These are phyloP conservation scores for Olyra latifolia DNA, from an alignment of 176 grass and related monocot genomes.

Conservation along the genomic window DNA sequence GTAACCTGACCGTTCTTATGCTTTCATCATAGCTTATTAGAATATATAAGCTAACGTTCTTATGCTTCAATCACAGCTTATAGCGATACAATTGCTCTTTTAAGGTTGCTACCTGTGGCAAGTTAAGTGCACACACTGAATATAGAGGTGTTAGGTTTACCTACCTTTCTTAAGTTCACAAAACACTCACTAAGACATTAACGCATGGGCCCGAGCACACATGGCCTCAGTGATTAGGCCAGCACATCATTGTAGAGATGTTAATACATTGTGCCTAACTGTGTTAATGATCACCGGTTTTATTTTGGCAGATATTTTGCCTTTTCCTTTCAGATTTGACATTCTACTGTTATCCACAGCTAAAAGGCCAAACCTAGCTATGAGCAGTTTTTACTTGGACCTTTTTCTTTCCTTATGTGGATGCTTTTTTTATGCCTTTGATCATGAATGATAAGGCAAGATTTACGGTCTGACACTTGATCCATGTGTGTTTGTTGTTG, in stretches of 20 bases:
- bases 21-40: conserved; percentile 17
- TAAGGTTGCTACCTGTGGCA: conserved; percentile 18
- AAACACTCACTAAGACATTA: conserved; percentile 25
- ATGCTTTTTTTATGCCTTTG: conserved; percentile 1
- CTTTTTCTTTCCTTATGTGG: not conserved
- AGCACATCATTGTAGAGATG: conserved; percentile 15
- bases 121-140: conserved; percentile 21
- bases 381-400: not conserved
- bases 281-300: not conserved
- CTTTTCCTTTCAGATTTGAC: not conserved
- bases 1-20: conserved; percentile 9
- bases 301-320: not conserved
- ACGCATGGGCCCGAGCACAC: conserved; percentile 37
- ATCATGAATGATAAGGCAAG: not conserved
- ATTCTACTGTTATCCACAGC: conserved; percentile 5
- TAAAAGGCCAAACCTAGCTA: not conserved
- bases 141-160: conserved; percentile 38
- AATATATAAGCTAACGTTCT: conserved; percentile 14
- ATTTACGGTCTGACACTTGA: conserved; percentile 26
- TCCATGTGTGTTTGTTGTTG: not conserved
- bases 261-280: not conserved
- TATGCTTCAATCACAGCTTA: conserved; percentile 18
- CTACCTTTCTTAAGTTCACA: conserved; percentile 35
- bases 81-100: not conserved
- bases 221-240: conserved; percentile 22